Evolutionary conservation across 805 yeast genomes (phyloP), one percentile per base, ranked within the genome.

Genomic region (Metschnikowia picachoensis): DNA sequence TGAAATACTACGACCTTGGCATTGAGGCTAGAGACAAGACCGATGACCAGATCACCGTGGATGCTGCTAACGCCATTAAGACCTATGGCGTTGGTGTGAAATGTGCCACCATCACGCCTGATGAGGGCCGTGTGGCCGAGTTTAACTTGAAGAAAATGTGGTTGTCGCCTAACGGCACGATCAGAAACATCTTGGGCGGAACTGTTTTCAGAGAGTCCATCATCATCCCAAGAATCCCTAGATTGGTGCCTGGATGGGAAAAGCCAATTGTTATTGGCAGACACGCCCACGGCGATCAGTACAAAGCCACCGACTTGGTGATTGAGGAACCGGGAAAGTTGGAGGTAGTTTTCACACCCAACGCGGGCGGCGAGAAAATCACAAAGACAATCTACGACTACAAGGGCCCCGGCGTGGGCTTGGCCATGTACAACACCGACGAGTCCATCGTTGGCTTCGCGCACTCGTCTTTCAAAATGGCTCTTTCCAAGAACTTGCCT

Each of bases 21-120:
- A 85, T 92, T 53, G 84, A 84, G 67, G 75, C 84, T 72, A 80
- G 98, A 64, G 97, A 92, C 68, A 66, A 79, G 58, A 92, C 98
- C 14, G 76, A 88, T 59, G 98, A 92, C 67, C 67, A 87, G 70
- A 92, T 92, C 56, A 92, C 98, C 15, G 64, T 77, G 31, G 97
- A 92, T 45, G 87, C 96, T 10, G 97, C 97, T 20, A 72, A 83
- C 41, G 98, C 98, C 43, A 91, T 89, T 57, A 72, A 82, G 66
- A 79, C 90, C 68, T 85, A 88, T 67, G 87, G 88, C 44, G 98
- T 92, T 47, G 98, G 96, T 29, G 88, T 92, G 58, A 92, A 92
- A 73, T 92, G 98, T 74, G 98, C 98, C 47, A 92, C 98, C 43
- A 92, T 92, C 66, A 92, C 98, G n/a, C 97, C 98, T 8, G 96